Evolutionary conservation across 179 eudicot species (phyloP), one percentile per base, ranked within the genome.

Genomic region (Spinacia oleracea): DNA sequence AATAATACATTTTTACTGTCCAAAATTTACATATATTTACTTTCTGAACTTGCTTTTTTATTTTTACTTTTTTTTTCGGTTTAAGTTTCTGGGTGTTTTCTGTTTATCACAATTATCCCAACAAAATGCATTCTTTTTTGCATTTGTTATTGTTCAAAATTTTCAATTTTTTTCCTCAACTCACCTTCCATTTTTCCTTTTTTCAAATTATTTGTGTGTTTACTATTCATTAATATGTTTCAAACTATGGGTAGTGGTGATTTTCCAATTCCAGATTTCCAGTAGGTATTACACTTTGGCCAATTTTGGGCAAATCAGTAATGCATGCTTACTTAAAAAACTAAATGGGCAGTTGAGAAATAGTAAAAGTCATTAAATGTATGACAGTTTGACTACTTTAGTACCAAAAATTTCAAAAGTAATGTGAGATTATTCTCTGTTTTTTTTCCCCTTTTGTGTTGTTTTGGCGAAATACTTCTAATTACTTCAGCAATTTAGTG

Each of bases 281-380:
- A 59, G 70, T 70, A 42, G 23, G 51, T 53, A 68, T 53, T 77
- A 40, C 64, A 66, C 10, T 58, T 69, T 58, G 55, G 69, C 21
- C 6, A 73, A 55, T 55, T 6, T 69, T 58, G 55, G 69, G 31
- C 6, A 73, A 55, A 73, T 6, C 73, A 64, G 43, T 79, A 6
- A 65, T 79, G 65, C 29, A 72, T 48, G 72, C 63, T 69, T 42
- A 14, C 48, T 51, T 20, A 25, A 59, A 15, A 59, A 9, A 59
- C 11, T 23, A 2, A 25, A 69, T 16, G 23, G 18, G 70, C 23
- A 66, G 70, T 66, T 35, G 70, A 48, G 25, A 38, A 40, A 68
- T 18, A 64, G 29, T 15, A n/a, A 69, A 42, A 3, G 8, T 40
- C 34, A 69, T 69, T 69, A 8, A 69, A 69, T 69, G 32, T 67